Percentiles rank a stretch among this genome's conserved stretches.
Conservation (phyloP, 2,329 filamentous ascomycete genomes). For the Chrysosporium queenslandicum region DNA sequence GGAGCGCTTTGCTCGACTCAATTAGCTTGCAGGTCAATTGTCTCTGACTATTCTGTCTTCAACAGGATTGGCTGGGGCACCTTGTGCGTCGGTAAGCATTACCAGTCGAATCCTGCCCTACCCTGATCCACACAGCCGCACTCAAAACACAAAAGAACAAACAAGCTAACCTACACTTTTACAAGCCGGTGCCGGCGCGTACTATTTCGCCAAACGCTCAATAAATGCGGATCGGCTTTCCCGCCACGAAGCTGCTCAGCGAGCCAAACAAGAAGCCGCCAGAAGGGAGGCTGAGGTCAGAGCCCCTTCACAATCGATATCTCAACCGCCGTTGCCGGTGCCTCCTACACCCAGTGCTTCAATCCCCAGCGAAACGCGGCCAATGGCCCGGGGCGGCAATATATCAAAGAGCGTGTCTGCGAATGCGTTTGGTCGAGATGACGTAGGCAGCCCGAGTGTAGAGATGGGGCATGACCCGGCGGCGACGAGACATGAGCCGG, state of each 20-base stretch:
- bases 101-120: not conserved
- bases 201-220: slow-evolving; percentile 88
- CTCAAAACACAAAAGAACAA: not conserved
- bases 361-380: not conserved
- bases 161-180: too few species aligned
- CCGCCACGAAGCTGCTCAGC: slow-evolving; percentile 52
- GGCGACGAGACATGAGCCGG: slow-evolving; percentile 68
- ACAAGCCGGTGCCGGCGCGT: slow-evolving; percentile 76
- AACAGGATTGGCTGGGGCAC: slow-evolving; percentile 82
- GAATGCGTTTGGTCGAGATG: slow-evolving; percentile 24
- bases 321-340: not conserved
- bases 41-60: not conserved
- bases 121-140: not conserved
- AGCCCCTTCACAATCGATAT: not conserved
- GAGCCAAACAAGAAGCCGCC: slow-evolving; percentile 23
- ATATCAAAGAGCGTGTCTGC: slow-evolving; percentile 3
- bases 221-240: slow-evolving; percentile 82
- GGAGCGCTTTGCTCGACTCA: too few species aligned
- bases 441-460: slow-evolving; percentile 57
- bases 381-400: not conserved
- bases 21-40: not conserved
- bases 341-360: not conserved
- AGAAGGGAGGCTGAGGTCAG: slow-evolving; percentile 12
- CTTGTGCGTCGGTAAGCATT: slow-evolving; percentile 63
- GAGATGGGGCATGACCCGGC: slow-evolving; percentile 73